Evolutionary conservation across 176 grass and related monocot species (phyloP), one percentile per base, ranked within the genome.

Genomic region (Musa acuminata): DNA sequence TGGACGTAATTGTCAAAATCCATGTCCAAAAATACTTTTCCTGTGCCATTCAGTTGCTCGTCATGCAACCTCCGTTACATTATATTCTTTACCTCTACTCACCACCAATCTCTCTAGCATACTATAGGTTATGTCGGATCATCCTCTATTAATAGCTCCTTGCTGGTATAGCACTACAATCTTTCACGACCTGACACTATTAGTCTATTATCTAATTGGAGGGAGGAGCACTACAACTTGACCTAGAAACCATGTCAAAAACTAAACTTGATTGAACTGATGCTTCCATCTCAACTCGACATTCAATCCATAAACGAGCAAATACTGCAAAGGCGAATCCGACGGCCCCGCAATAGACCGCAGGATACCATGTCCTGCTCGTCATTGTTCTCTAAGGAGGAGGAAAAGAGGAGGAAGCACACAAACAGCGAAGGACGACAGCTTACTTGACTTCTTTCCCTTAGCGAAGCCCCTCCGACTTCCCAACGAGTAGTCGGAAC

Each of bases 361-460:
- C 4, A 43, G 35, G 35, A 43, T 43, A 6, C 4, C 35, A 43
- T 43, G 35, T 43, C 4, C 35, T 6, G 35, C 35, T 43, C 35
- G 35, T 43, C 35, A 43, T 43, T 43, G 35, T 43, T 43, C 35
- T 43, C 3, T 43, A 58, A 75, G 10, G 29, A 27, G 16, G 20
- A 60, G 19, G 69, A 51, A 35, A 22, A 62, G 29, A 69, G 75
- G 23, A 69, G 16, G 53, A 59, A 69, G 43, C 14, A 13, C 22
- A 65, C 63, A 25, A 4, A 25, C 20, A 65, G 63, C 1, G 21
- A 51, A 49, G 67, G 17, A 49, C 17, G 19, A 4, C 16, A 49
- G 55, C 82, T 87, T 83, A 82, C 92, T 96, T 29, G 86, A 88
- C 69, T 91, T 96, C 82, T 83, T 91, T 70, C 88, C 92, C 72